Evolutionary conservation across 2,329 filamentous ascomycete species (phyloP), one percentile per base, ranked within the genome.

Genomic region (Dothidotthia symphoricarpi): DNA sequence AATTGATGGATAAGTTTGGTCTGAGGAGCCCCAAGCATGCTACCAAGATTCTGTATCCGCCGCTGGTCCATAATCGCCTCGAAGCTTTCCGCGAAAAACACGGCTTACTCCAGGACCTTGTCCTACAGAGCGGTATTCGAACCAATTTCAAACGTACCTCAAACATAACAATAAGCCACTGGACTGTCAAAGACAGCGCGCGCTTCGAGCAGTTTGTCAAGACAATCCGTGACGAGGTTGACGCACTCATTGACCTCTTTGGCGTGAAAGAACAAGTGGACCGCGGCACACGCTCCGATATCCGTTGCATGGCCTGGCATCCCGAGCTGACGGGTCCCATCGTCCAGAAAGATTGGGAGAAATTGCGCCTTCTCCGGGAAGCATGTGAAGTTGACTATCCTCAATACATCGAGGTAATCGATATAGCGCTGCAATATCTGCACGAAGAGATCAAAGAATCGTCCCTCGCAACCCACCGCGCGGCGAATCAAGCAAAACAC

Each of bases 281-380:
- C 46, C 53, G 67, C 10, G 70, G 64, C 10, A 68, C 70, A 52
- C 59, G 64, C 24, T 66, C 67, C 43, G 71, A 74, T 34, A 72
- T 74, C 39, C 64, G 65, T 25, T 63, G 66, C 10, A 68, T 74
- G 53, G 71, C 69, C n/a, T 74, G 71, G 71, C 71, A 74, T 49
- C 61, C 72, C 3, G 70, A 73, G 35, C 59, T 69, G 7, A 63
- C 64, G 8, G 57, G 56, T 0, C 53, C 58, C 9, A 30, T 55
- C 9, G 55, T 65, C 5, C 48, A 54, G 26, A 49, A 57, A 15
- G 64, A 67, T 25, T 64, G 59, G 62, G 60, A 63, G 27, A 74
- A 74, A 50, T 50, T 74, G n/a, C 52, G 59, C 13, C 57, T 74
- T 6, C 64, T 75, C 22, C 57, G 64, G n/a, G 68, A 72, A 40